phyloP scores from a whole-genome alignment of 2,329 filamentous ascomycete genomes.

The Peltaster fructicola region DNA sequence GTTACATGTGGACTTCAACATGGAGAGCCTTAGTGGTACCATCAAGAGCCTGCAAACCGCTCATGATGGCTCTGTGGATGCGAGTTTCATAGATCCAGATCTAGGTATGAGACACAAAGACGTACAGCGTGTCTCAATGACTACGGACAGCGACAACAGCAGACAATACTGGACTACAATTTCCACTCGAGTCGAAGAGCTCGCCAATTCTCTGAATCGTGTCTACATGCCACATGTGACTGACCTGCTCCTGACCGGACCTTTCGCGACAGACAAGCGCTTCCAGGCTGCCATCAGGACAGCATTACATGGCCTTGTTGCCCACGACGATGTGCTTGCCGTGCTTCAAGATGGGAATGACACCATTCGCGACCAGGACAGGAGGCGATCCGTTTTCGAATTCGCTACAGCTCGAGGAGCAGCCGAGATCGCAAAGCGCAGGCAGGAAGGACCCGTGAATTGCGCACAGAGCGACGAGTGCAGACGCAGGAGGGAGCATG shows the following conservation, averaged over 20 bases:
- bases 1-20: slow-evolving; percentile 1
- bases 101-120: neutral
- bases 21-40: too few relatives aligned
- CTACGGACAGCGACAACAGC: neutral
- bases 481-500: too few relatives aligned
- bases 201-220: slow-evolving; percentile 1
- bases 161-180: neutral
- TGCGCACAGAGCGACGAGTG: slow-evolving; percentile 1
- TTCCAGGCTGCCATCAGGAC: slow-evolving; percentile 1
- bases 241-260: slow-evolving; percentile 1
- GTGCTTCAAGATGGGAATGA: neutral
- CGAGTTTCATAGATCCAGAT: slow-evolving; percentile 1
- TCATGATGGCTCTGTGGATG: neutral
- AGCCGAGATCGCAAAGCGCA: slow-evolving; percentile 3
- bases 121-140: too few relatives aligned
- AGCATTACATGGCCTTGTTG: slow-evolving; percentile 1
- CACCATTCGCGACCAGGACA: too few relatives aligned
- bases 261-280: slow-evolving; percentile 1
- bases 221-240: neutral
- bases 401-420: slow-evolving; percentile 3
- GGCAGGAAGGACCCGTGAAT: slow-evolving; percentile 2
- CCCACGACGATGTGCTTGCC: neutral
- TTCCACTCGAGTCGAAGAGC: neutral
- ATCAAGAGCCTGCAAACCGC: neutral
- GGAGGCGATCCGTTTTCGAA: slow-evolving; percentile 1